Evolutionary conservation across 352 stramenopile species (phyloP), one percentile per base, ranked within the genome.

Genomic region (Pythium aristosporum): DNA sequence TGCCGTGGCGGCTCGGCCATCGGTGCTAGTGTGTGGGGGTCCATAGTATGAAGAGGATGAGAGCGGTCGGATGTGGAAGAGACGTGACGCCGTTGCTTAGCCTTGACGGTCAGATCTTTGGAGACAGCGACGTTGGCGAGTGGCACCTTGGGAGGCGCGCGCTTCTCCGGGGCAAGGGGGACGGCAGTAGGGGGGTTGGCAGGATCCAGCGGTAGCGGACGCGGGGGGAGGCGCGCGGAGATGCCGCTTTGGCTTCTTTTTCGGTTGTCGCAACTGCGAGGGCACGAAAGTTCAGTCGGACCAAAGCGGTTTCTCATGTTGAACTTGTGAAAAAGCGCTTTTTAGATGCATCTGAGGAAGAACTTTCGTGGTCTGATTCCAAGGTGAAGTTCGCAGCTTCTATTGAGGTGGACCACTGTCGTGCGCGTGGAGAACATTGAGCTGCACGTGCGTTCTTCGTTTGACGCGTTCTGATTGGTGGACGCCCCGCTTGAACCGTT

Each of bases 391-490:
- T 52, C 20, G 18, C 28, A 8, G 32, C 34, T 47, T 56, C 20
- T 55, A 61, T 57, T 64, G 23, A 25, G 49, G 18, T 7, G n/a
- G 21, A 23, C 9, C 15, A 55, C 15, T 10, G 30, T 55, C 8
- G 5, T 41, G 25, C 5, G 25, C 5, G 1, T 37, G 39, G 25
- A 41, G 15, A 57, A 51, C 49, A 57, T 20, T 23, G 34, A 56
- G 36, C 1, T 25, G 23, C 36, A 28, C 28, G 23, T 47, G 62
- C 28, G 47, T 64, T 63, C 47, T 3, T 30, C 10, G 41, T 57
- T 65, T 65, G 36, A 65, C 52, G 56, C 37, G 46, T 51, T 67
- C 28, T 61, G 55, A 75, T 75, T 75, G 68, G 68, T 20, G n/a
- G 3, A 60, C 53, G 36, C 41, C 47, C 28, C 10, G 20, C 3